These are phyloP conservation scores for Citrus sp. DNA, from an alignment of 345 rosid genomes.

Conservation along the genomic window DNA sequence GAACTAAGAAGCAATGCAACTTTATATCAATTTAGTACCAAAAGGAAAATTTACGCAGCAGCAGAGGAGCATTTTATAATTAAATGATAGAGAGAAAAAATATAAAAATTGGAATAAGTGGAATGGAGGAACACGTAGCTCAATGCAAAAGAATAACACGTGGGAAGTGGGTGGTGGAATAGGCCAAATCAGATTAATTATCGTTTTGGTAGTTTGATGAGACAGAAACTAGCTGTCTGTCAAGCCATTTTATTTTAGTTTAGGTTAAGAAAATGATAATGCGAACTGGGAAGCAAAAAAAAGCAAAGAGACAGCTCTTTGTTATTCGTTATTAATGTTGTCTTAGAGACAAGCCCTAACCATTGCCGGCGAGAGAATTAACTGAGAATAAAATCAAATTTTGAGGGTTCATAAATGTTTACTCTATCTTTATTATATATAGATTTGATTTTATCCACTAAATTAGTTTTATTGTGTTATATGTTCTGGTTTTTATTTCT, in stretches of 20 bases:
- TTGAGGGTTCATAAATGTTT: conserved; percentile 7
- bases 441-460: conserved; percentile 24
- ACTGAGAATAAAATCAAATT: conserved; percentile 27
- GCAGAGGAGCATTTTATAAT: no score
- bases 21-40: no score
- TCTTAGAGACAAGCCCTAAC: background rate
- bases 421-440: background rate
- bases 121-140: background rate
- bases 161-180: background rate
- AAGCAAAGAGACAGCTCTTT: background rate
- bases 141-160: background rate
- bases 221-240: conserved; percentile 5
- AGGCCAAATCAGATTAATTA: background rate
- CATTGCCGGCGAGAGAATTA: conserved; percentile 7
- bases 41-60: no score
- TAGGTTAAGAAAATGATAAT: background rate
- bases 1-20: no score
- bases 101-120: background rate
- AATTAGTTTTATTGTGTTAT: background rate
- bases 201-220: background rate
- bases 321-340: background rate
- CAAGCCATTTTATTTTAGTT: background rate
- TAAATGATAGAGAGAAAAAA: no score
- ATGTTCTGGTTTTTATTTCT: no score
- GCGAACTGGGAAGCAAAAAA: background rate